Percentiles rank a stretch among this genome's conserved stretches.
These are phyloP conservation scores for Trichoderma atroviride DNA, from an alignment of 2,329 filamentous ascomycete species.

Conservation along the genomic window DNA sequence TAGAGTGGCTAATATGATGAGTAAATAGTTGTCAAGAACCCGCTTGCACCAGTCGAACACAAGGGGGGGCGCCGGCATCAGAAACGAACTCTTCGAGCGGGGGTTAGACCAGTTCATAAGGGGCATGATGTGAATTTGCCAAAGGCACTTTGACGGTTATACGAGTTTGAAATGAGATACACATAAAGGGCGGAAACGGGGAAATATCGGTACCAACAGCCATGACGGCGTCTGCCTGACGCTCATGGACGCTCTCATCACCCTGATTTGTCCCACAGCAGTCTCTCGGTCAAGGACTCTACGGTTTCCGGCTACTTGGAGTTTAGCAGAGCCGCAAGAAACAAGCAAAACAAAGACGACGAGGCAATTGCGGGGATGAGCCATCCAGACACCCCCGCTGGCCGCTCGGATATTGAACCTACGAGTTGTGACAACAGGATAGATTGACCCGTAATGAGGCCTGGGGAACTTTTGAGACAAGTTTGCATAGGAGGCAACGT, in stretches of 20 bases:
- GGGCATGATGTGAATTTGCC: slow-evolving; percentile 56
- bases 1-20: background rate
- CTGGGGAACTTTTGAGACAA: background rate
- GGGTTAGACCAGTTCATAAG: slow-evolving; percentile 78
- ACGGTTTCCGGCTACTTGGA: background rate
- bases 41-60: slow-evolving; percentile 68
- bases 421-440: background rate
- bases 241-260: background rate
- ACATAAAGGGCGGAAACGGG: background rate
- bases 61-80: slow-evolving; percentile 69
- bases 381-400: background rate
- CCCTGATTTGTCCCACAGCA: background rate
- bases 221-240: background rate
- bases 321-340: background rate
- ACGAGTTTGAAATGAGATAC: background rate
- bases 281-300: background rate
- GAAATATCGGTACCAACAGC: background rate
- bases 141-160: background rate
- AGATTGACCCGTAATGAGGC: background rate
- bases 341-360: background rate
- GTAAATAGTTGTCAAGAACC: slow-evolving; percentile 65
- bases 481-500: background rate
- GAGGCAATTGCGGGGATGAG: background rate
- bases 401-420: background rate
- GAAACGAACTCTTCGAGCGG: slow-evolving; percentile 71